Evolutionary conservation across 148 eudicot genomes (phyloP), one percentile per base, ranked within the genome.

Genomic region (Pharnaceum exiguum): DNA sequence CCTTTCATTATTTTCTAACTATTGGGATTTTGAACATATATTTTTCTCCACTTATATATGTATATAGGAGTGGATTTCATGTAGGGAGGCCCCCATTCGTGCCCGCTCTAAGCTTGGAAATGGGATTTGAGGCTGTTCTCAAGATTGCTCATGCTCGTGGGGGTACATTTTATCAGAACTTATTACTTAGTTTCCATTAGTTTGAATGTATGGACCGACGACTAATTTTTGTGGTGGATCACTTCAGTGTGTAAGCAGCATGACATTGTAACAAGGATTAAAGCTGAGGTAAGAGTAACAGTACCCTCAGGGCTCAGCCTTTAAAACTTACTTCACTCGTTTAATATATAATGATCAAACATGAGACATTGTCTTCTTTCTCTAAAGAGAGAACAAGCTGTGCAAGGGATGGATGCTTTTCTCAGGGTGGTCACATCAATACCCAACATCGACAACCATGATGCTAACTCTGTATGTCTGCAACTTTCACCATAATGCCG

Each of bases 111-210:
- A 91, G 86, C 61, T 62, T 81, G 45, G 95, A 94, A 77, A 86
- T 94, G 96, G 99, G 96, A 37, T 89, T 94, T 69, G 95, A 83
- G 69, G 83, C 85, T 71, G 78, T 83, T 65, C 89, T 89, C 63
- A 94, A 82, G 79, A 74, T 94, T 71, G 91, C 96, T 40, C 95
- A 74, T 78, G 84, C 91, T 45, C 96, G 88, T 45, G 96, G 96
- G 59, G 96, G 98, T 91, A 76, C 56, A 51, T 9, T 21, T 62
- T n/a, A 15, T n/a, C n/a, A n/a, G n/a, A n/a, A n/a, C 5, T 47
- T 44, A 30, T 35, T 45, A 23, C 7, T 10, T 51, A 24, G 9
- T 40, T 43, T 7, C 40, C n/a, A 24, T 22, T 54, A n/a, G n/a
- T 22, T n/a, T 36, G 10, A 18, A n/a, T 16, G 30, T 21, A 31